Evolutionary conservation across 495 filamentous ascomycete genomes (phyloP).

Genomic region (Penicillium pancosmium): DNA sequence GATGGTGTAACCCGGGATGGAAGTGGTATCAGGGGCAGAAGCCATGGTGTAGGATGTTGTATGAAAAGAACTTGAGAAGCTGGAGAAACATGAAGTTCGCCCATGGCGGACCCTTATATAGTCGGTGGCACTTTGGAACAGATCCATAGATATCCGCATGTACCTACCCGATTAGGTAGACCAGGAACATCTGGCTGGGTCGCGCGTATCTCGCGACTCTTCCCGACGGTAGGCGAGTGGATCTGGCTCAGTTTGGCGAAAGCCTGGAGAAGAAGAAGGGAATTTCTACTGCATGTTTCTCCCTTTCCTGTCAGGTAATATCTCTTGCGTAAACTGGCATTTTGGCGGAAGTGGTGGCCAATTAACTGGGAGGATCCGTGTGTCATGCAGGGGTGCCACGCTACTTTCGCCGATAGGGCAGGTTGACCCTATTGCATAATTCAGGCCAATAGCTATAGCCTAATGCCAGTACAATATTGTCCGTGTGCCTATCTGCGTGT

Average conservation of each 20-base stretch:
- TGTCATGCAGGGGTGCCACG: constrained; percentile 1
- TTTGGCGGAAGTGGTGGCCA: constrained; percentile 14
- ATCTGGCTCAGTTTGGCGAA: constrained; percentile 19
- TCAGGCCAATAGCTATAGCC: not conserved
- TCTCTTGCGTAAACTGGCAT: constrained; percentile 24
- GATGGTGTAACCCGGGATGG: constrained; percentile 41
- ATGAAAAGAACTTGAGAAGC: constrained; percentile 17
- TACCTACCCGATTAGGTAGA: constrained; percentile 30
- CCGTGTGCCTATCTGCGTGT: not conserved
- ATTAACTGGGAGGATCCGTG: constrained; percentile 11
- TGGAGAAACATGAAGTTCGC: constrained; percentile 9
- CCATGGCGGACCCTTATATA: constrained; percentile 23
- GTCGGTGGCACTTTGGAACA: constrained; percentile 13
- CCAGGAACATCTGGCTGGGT: constrained; percentile 13
- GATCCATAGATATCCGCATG: constrained; percentile 27
- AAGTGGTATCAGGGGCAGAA: constrained; percentile 39
- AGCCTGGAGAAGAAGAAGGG: constrained; percentile 22
- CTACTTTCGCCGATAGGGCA: constrained; percentile 16
- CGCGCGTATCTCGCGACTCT: constrained; percentile 16
- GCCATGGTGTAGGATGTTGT: constrained; percentile 27
- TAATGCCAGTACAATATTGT: not conserved
- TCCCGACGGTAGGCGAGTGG: constrained; percentile 18
- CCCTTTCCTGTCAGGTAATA: constrained; percentile 13
- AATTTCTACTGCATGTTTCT: not conserved
- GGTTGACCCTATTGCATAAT: constrained; percentile 14